Conservation (phyloP, 495 filamentous ascomycete genomes). For the Podospora sp. region DNA sequence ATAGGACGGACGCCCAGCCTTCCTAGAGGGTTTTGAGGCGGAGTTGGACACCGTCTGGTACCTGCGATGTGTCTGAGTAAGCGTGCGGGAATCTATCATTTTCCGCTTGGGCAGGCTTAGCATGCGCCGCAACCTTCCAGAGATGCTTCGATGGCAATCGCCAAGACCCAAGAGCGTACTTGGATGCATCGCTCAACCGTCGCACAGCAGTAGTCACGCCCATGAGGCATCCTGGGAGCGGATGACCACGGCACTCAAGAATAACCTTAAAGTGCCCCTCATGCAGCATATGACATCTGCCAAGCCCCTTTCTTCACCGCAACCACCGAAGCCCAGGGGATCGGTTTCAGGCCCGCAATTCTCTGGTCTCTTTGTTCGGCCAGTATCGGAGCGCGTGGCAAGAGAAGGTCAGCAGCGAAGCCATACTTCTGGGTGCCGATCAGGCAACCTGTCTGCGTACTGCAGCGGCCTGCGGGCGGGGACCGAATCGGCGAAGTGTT, state of each 20-base stretch:
- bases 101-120: neutral
- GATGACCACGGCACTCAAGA: neutral
- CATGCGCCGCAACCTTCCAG: neutral
- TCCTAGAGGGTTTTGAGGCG: neutral
- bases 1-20: no score
- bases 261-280: neutral
- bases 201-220: neutral
- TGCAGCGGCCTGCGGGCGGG: neutral
- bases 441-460: neutral
- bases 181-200: neutral
- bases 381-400: neutral
- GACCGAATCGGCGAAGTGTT: constrained; percentile 2
- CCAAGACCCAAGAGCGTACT: neutral
- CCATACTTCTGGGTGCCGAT: neutral
- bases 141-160: neutral
- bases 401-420: neutral
- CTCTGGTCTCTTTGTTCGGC: neutral
- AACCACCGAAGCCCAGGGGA: neutral
- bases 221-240: neutral
- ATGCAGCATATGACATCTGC: constrained; percentile 6
- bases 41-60: neutral
- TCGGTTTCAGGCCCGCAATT: neutral
- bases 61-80: neutral
- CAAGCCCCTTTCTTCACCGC: neutral
- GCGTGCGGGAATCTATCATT: neutral